Conservation (phyloP, 2,329 filamentous ascomycete species). For the Arthrinium phaeospermum region DNA sequence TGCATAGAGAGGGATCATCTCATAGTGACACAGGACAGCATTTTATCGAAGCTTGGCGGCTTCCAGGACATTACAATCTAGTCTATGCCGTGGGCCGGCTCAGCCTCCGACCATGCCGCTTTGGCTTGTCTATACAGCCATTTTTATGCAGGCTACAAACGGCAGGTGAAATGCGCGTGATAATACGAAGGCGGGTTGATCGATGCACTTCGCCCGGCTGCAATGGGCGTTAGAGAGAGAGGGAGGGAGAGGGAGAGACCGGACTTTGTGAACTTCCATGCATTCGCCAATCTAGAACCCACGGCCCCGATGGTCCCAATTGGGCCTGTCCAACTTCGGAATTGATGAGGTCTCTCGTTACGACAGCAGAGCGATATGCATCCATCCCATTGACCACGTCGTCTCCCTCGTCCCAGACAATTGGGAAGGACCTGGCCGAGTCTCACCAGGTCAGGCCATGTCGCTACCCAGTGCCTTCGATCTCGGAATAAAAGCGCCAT, state of each 20-base stretch:
- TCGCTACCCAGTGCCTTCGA: neutral
- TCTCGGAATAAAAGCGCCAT: neutral
- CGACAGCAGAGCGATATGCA: constrained; percentile 21
- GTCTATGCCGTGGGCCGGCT: constrained; percentile 17
- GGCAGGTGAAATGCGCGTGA: constrained; percentile 30
- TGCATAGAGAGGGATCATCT: constrained; percentile 12
- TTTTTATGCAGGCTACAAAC: constrained; percentile 33
- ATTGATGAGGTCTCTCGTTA: constrained; percentile 30
- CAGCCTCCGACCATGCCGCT: constrained; percentile 20
- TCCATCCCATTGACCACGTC: neutral
- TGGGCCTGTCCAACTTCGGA: constrained; percentile 35
- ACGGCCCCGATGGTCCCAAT: constrained; percentile 32
- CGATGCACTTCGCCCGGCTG: constrained; percentile 35
- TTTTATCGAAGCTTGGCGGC: constrained; percentile 18
- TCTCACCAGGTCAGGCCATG: neutral
- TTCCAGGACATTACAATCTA: neutral
- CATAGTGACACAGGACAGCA: constrained; percentile 21
- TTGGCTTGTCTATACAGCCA: constrained; percentile 29
- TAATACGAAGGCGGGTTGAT: constrained; percentile 34
- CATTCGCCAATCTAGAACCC: constrained; percentile 36
- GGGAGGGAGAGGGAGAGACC: constrained; percentile 18
- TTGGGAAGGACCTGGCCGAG: constrained; percentile 32
- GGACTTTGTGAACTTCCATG: constrained; percentile 32
- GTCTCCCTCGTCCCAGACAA: constrained; percentile 27
- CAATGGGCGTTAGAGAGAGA: constrained; percentile 30